Base-by-base conservation (phyloP, 805 yeast species). In the Sugiyamaella qingdaonensis region DNA sequence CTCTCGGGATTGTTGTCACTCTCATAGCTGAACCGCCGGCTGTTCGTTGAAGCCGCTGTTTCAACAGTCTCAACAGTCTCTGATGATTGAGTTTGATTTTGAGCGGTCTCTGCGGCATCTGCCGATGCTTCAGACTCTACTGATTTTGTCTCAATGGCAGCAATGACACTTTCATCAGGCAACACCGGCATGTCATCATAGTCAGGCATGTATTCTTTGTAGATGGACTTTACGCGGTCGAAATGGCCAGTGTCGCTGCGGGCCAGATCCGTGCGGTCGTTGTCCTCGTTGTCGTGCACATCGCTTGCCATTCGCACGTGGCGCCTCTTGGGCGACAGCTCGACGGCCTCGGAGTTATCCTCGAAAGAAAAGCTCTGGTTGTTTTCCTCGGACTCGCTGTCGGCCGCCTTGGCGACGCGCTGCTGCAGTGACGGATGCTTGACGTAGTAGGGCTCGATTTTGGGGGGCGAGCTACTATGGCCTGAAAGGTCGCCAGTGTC, bases 211-310 rank as follows among this genome's bases (percentile, higher is more conserved):
- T 63, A 63, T 47, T 62, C 66, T 31, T 61, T 54, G 54, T 63
- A 63, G 41, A 63, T 54, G 14, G 64, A 61, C 42, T 53, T 56
- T 47, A 63, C 60, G 10, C 65, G 55, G 31, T 62, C 65, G 48
- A 61, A 63, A 43, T 58, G 59, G 46, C 58, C 61, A 19, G 64
- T 59, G 33, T 55, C 57, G 14, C 46, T 47, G 24, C 65, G 54
- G 16, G 27, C 54, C 33, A 58, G 54, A 5, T 48, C 54, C 1
- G 48, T 46, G 3, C 18, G 18, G 13, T 32, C 33, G 19, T 27
- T 33, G 21, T 14, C 43, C 9, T 39, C 43, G 24, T 39, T 39
- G 19, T 39, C 43, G 4, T 14, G 13, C 14, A 16, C 21, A 9
- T 39, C 24, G 43, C 24, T 19, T 10, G 43, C 43, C 43, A 39